A percentile compares a stretch with the other conserved stretches of the same genome.
These are phyloP conservation scores for Ochetophila trinervis DNA, from an alignment of 306 rosid species.

Conservation along the genomic window DNA sequence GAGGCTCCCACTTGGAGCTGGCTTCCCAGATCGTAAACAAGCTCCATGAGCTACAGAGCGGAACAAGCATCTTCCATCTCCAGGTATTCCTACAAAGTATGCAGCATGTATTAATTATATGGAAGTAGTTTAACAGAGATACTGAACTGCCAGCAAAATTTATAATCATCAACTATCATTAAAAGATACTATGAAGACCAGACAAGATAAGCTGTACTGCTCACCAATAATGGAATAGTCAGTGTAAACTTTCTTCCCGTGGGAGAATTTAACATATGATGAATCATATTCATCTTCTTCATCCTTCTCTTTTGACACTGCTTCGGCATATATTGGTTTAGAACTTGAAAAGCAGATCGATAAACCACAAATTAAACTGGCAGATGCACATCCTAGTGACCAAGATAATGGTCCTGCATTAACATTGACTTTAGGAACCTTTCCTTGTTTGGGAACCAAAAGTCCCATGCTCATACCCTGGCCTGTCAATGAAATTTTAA, in stretches of 20 bases:
- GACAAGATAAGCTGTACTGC: constrained; percentile 25
- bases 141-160: constrained; percentile 3
- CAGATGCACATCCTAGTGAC: constrained; percentile 57
- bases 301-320: constrained; percentile 34
- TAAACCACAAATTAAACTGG: constrained; percentile 64
- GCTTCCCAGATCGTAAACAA: constrained; percentile 65
- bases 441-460: constrained; percentile 46
- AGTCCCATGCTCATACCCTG: constrained; percentile 55
- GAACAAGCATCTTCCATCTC: constrained; percentile 94
- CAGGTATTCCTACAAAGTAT: constrained; percentile 76
- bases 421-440: constrained; percentile 49
- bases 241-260: constrained; percentile 72
- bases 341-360: constrained; percentile 60
- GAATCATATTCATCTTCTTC: constrained; percentile 35
- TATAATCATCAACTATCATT: no score
- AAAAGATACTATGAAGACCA: constrained; percentile 2
- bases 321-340: constrained; percentile 55
- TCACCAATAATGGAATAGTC: constrained; percentile 84
- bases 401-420: constrained; percentile 44
- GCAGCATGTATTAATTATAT: constrained; percentile 8
- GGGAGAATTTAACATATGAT: constrained; percentile 46
- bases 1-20: constrained; percentile 60
- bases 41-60: constrained; percentile 91
- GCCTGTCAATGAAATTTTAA: constrained; percentile 51
- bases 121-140: neutral